Conservation (phyloP, 176 grass and related monocot species). For the Carex littledalei region DNA sequence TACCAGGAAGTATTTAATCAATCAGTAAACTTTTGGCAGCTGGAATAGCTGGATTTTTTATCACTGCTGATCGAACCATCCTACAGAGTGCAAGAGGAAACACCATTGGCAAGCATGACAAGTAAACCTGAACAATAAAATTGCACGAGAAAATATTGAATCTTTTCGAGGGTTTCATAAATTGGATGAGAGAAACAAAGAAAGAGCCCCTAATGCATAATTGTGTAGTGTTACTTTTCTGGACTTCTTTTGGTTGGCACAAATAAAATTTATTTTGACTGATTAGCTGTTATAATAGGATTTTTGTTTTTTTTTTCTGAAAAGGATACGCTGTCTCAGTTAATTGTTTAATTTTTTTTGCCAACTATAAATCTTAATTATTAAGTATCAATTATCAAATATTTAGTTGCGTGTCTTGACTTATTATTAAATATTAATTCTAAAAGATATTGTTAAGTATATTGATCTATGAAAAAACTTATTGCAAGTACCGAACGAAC, state of each 20-base stretch:
- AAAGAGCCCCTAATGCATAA: background rate
- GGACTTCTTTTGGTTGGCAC: background rate
- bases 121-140: slow-evolving; percentile 21
- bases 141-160: background rate
- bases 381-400: background rate
- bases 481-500: background rate
- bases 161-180: background rate
- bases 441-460: background rate
- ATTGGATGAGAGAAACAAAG: background rate
- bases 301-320: background rate
- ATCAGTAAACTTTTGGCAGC: slow-evolving; percentile 31
- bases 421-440: background rate
- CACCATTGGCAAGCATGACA: slow-evolving; percentile 64
- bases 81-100: slow-evolving; percentile 68
- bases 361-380: background rate
- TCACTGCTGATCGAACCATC: slow-evolving; percentile 70
- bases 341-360: background rate
- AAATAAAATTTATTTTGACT: background rate
- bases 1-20: background rate
- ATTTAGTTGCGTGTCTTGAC: background rate
- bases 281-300: background rate
- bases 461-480: background rate
- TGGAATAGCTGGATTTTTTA: slow-evolving; percentile 83
- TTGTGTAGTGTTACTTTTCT: background rate
- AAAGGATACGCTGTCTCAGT: background rate